Evolutionary conservation across 441 rosid species (phyloP), one percentile per base, ranked within the genome.

Genomic region (Corymbia citriodora): DNA sequence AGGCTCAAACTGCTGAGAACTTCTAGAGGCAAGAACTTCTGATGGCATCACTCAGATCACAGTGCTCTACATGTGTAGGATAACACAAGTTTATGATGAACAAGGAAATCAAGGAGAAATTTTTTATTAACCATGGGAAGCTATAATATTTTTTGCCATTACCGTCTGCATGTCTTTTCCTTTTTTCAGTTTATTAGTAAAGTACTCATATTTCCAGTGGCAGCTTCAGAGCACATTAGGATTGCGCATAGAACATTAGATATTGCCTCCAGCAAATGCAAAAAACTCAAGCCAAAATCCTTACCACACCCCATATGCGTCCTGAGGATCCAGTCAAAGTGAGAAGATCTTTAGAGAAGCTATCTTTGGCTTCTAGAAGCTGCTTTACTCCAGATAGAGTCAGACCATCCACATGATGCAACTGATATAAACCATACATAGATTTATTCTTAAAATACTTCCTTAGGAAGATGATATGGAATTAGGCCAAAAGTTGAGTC

Each of bases 351-450:
- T 93, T 91, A 90, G 91, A 87, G 89, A 81, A 88, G 88, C 92
- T 94, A 93, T 91, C 95, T 93, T 93, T 93, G 89, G 90, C 94
- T 92, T 93, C 95, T 88, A 96, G 94, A 87, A 93, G 95, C 88
- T 90, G 92, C 92, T 93, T 93, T 74, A 97, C 96, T 89, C 94
- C 94, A 90, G 94, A 92, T 91, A 93, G 94, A 89, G 95, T 94
- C 82, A 98, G 95, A 87, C 99, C 99, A 94, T 98, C 99, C 91
- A 96, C 96, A 89, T 96, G 94, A 93, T 97, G 99, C 93, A 98
- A 93, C 99, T 98, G 93, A 90, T 87, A 87, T 88, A 91, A 87
- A 61, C 31, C 65, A 90, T 85, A 89, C 15, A 15, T 63, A 49
- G 82, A 88, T 52, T 72, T 89, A 88, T 57, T 83, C 63, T 89